Evolutionary conservation across 192 early-diverging fungal genomes (phyloP).

Genomic region (Polychytrium aggregatum): DNA sequence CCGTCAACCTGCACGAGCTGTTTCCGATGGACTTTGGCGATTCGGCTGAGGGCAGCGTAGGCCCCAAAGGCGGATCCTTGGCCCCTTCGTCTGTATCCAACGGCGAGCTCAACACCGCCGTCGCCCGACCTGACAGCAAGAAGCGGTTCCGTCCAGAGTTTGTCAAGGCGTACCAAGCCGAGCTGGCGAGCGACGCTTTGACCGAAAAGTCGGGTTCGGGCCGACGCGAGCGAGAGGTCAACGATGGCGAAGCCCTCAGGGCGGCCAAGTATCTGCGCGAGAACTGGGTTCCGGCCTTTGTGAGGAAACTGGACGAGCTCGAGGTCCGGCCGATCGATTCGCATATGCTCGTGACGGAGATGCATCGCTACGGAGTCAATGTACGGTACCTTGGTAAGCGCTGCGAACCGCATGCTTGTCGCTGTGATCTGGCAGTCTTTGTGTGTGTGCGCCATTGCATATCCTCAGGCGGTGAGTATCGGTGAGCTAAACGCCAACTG

Average conservation of each 20-base stretch:
- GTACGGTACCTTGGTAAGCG: slow-evolving; percentile 36
- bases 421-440: not conserved
- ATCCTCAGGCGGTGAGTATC: too few species aligned
- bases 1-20: slow-evolving; percentile 28
- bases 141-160: slow-evolving; percentile 43
- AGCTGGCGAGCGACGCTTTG: slow-evolving; percentile 26
- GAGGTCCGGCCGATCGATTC: slow-evolving; percentile 37
- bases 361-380: slow-evolving; percentile 39
- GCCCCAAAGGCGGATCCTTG: not conserved
- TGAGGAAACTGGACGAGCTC: slow-evolving; percentile 27
- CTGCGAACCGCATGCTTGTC: slow-evolving; percentile 3
- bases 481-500: too few species aligned
- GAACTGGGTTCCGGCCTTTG: slow-evolving; percentile 29
- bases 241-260: slow-evolving; percentile 26
- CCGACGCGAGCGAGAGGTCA: slow-evolving; percentile 27
- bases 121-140: too few species aligned
- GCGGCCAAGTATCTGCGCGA: slow-evolving; percentile 31
- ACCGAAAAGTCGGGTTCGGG: slow-evolving; percentile 21
- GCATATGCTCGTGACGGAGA: slow-evolving; percentile 14
- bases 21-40: slow-evolving; percentile 31
- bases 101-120: slow-evolving; percentile 3
- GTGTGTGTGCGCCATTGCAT: too few species aligned
- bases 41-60: slow-evolving; percentile 2
- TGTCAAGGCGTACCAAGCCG: slow-evolving; percentile 14
- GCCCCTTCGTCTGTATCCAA: not conserved